phyloP scores from a whole-genome alignment of 2,329 filamentous ascomycete species.

The Fusarium sp. region DNA sequence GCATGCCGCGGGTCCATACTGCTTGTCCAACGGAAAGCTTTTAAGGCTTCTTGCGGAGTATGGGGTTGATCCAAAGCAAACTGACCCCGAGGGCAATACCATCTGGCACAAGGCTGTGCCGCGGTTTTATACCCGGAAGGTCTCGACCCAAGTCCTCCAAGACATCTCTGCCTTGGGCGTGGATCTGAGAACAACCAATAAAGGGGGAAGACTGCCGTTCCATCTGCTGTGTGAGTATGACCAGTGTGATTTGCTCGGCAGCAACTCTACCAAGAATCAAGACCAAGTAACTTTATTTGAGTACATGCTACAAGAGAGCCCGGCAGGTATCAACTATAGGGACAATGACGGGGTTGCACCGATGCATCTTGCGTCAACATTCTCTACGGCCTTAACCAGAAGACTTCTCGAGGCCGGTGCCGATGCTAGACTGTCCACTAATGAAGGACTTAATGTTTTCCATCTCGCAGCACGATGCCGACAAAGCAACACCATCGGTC shows the following conservation, averaged over 20 bases:
- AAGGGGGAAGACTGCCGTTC: not conserved
- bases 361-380: constrained; percentile 45
- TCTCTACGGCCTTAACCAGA: constrained; percentile 42
- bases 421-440: constrained; percentile 50
- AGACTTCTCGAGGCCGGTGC: constrained; percentile 56
- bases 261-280: too few species aligned
- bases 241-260: not conserved
- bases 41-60: too few species aligned
- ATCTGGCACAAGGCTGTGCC: not conserved
- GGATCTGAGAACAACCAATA: not conserved
- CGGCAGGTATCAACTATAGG: not conserved
- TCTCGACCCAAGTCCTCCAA: too few species aligned
- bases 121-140: not conserved
- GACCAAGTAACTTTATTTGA: not conserved
- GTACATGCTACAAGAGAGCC: not conserved
- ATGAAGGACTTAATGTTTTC: constrained; percentile 56
- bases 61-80: too few species aligned
- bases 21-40: too few species aligned
- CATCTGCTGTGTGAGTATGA: not conserved
- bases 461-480: constrained; percentile 57
- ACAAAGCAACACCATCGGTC: constrained; percentile 54
- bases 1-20: not conserved
- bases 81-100: not conserved
- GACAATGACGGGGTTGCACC: constrained; percentile 41
- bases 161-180: not conserved